Evolutionary conservation across 495 filamentous ascomycete species (phyloP).

Genomic region (Xylaria flabelliformis): DNA sequence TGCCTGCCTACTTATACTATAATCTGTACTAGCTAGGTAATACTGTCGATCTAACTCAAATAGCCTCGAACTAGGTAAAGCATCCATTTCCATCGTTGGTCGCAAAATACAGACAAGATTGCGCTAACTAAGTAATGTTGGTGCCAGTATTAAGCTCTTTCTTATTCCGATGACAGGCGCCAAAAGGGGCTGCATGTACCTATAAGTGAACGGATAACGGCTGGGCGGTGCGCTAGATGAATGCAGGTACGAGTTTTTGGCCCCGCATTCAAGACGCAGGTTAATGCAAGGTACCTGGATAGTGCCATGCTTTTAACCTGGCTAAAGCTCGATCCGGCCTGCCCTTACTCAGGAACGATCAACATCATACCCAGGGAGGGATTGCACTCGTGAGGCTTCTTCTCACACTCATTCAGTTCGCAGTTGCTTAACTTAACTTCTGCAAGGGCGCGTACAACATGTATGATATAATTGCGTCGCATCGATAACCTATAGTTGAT

Average conservation of each 20-base stretch:
- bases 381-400: background rate
- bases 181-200: conserved; percentile 8
- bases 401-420: background rate
- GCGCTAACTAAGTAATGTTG: background rate
- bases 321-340: conserved; percentile 3
- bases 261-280: conserved; percentile 11
- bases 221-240: background rate
- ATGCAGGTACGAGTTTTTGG: conserved; percentile 13
- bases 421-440: background rate
- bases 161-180: background rate
- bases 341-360: conserved; percentile 12
- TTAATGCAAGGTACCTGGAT: conserved; percentile 14
- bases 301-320: background rate
- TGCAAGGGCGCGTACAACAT: background rate
- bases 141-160: background rate
- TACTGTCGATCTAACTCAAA: conserved; percentile 5
- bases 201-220: conserved; percentile 1
- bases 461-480: background rate
- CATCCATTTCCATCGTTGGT: background rate
- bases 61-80: background rate
- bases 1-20: no score
- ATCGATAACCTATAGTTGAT: background rate
- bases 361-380: background rate
- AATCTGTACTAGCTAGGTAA: no score
- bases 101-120: background rate